Evolutionary conservation across 2,329 filamentous ascomycete genomes (phyloP), one percentile per base, ranked within the genome.

Genomic region (Aspergillus sp.): DNA sequence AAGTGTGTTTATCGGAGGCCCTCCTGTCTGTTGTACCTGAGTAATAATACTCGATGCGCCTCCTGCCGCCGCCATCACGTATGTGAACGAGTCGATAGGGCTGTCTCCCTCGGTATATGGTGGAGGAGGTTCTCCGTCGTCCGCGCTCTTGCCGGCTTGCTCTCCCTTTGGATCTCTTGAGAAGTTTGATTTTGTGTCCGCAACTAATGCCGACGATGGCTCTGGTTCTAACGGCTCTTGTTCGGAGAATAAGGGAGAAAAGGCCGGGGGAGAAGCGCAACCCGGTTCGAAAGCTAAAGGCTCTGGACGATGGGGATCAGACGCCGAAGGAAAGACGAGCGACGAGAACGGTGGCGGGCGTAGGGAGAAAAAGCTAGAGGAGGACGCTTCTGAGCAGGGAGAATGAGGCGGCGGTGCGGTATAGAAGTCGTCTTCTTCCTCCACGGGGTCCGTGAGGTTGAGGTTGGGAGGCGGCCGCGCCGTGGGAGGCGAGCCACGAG

Each of bases 1-100:
- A 64, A 98, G 84, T 59, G 92, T 91, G 79, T 95, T 96, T 70
- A 97, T 88, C 43, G 93, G 91, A 71, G 93, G 91, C 23, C 86
- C 84, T 54, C 91, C 93, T 68, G 91, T 91, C 80, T 99, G 95
- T 77, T 96, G 93, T 71, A 99, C 95, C 83, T 99, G 95, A 80
- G 95, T 99, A 82, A 99, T 96, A 76, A 99, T 97, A 87, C 95
- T 98, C 83, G 93, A 90, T 71, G 93, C 91, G 82, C 93, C 94
- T 84, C 94, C 94, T 81, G 94, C 93, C 77, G 93, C 91, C 81
- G 95, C 93, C 95, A 99, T 99, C 77, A 97, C 87, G 87, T 96
- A 99, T 71, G 91, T 89, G 75, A 99, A 99, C 61, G 92, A 92
- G 64, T 91, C 86, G 77, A 99, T 88, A 65, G 95, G 95, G 82